Evolutionary conservation across 108 stramenopile species (phyloP), one percentile per base, ranked within the genome.

Genomic region (Cylindrotheca closterium): DNA sequence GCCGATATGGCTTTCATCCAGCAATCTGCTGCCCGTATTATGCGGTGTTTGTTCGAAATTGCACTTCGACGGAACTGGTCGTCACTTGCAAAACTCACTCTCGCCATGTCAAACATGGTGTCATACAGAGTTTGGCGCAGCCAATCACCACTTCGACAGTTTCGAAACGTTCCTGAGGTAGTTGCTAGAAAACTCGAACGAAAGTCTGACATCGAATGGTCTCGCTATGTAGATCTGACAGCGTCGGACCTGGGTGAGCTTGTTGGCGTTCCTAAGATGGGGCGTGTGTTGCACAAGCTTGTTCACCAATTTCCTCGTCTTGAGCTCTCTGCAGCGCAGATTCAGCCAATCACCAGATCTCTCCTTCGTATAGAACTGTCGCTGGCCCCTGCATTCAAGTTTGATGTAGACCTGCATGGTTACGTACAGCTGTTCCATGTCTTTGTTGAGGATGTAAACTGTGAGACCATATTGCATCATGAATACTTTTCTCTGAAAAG

Each of bases 1-100:
- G 85, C 97, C 47, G 99, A 99, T 79, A 98, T 99, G 97, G 94
- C 93, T 15, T 98, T 96, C 76, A 95, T 99, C 55, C 97, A 97
- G 78, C 98, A 98, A 71, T 96, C 94, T 47, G 97, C 98, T 18
- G 95, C 90, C 0, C 87, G 99, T 52, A 89, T 99, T 52, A 89
- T 98, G 92, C 81, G 99, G 12, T 96, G 96, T 22, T 67, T 99
- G 25, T 98, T 98, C 63, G 99, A 99, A 73, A 94, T 99, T 22
- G 92, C 97, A 24, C 74, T 98, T 12, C 89, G 94, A 63, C 80
- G 96, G 8, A 88, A 88, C 23, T 99, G 99, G 99, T 92, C 98
- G 0, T 70, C 89, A 5, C 78, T 99, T 42, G 93, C 97, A 1
- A 93, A 89, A 68, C 86, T 93, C 21, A 80, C 91, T 17, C 79